A percentile compares a stretch with the other conserved stretches of the same genome.
Conservation (phyloP, 2,329 filamentous ascomycete genomes). For the Ophiostoma ulmi region DNA sequence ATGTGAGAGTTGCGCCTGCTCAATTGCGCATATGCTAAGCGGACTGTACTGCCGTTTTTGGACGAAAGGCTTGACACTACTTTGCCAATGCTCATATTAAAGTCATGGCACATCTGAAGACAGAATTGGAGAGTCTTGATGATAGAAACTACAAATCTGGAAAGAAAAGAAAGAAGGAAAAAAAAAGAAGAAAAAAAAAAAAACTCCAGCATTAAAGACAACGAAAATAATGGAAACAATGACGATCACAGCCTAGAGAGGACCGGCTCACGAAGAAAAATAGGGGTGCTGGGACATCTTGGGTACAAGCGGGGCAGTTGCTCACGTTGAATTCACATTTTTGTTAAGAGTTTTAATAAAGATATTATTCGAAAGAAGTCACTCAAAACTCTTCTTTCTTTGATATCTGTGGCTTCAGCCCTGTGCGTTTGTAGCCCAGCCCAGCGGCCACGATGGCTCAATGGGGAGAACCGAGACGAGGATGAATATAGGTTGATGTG, state of each 20-base stretch:
- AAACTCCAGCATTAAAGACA: not conserved
- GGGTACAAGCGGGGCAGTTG: not conserved
- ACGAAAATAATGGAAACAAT: not conserved
- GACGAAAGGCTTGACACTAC: not conserved
- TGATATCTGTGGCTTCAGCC: slow-evolving; percentile 2
- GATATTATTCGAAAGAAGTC: not conserved
- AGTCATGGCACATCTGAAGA: not conserved
- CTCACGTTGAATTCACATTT: not conserved
- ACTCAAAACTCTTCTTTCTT: not conserved
- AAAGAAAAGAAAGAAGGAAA: not conserved
- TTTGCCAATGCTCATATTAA: not conserved
- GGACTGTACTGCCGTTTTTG: not conserved
- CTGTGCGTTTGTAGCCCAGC: slow-evolving; percentile 5
- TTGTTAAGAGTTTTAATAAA: not conserved
- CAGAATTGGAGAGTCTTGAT: not conserved
- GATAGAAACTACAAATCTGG: not conserved
- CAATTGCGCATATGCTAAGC: not conserved
- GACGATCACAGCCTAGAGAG: slow-evolving; percentile 12
- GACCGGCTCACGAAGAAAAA: slow-evolving; percentile 16
- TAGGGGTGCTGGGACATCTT: slow-evolving; percentile 9
- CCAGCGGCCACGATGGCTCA: slow-evolving; percentile 1
- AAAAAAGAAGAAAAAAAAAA: not conserved
- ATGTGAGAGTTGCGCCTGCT: not conserved
- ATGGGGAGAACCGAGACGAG: not conserved
- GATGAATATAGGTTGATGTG: not conserved